phyloP scores from a whole-genome alignment of 2,329 filamentous ascomycete species.

The Trichoderma atroviride region DNA sequence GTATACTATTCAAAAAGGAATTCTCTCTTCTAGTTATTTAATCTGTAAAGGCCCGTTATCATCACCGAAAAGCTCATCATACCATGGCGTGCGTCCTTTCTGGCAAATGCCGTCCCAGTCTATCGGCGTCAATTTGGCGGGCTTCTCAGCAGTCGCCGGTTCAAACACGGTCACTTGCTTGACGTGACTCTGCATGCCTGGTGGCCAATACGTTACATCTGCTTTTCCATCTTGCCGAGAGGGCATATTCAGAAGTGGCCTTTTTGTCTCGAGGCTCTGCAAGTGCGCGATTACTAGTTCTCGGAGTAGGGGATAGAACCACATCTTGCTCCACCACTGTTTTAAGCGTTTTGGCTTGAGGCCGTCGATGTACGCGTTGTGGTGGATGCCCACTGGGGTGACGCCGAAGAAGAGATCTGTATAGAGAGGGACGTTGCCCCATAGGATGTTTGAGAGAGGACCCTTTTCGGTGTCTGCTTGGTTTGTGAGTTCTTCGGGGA shows the following conservation, averaged over 20 bases:
- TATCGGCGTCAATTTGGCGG: not conserved
- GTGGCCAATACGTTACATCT: conserved; percentile 2
- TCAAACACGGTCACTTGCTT: conserved; percentile 10
- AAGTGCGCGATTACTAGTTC: conserved; percentile 2
- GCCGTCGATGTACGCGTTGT: conserved; percentile 20
- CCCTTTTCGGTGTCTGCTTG: not conserved
- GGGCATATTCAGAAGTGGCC: not conserved
- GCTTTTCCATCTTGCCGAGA: not conserved
- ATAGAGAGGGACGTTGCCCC: conserved; percentile 8
- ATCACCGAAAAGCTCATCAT: conserved; percentile 8
- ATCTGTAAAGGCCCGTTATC: not conserved
- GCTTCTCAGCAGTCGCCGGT: not conserved
- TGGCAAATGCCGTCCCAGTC: conserved; percentile 11
- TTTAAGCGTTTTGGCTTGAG: not conserved
- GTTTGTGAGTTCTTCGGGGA: not conserved
- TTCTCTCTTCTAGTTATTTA: not conserved
- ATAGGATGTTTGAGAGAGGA: not conserved
- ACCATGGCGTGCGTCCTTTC: conserved; percentile 3
- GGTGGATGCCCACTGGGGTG: conserved; percentile 15
- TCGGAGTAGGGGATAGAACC: conserved; percentile 8
- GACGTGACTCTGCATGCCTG: not conserved
- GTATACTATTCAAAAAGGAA: not conserved
- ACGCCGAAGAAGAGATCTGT: conserved; percentile 6
- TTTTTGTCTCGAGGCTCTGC: not conserved
- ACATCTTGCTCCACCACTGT: conserved; percentile 8